phyloP scores from a whole-genome alignment of 2,329 filamentous ascomycete genomes.

The Penicillium sp. region DNA sequence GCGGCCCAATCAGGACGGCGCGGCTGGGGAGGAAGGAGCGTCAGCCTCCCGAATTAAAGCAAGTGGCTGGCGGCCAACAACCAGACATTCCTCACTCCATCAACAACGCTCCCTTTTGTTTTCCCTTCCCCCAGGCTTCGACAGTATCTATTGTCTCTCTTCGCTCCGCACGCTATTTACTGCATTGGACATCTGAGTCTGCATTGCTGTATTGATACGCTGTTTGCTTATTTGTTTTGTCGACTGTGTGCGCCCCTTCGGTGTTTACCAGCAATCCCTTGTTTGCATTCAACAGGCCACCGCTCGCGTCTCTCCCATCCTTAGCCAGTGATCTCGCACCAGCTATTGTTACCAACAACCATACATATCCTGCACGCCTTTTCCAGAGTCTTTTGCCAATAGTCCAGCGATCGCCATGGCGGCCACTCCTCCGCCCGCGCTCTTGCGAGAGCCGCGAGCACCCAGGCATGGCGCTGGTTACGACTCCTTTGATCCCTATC shows the following conservation, averaged over 20 bases:
- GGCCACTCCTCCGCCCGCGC: constrained; percentile 45
- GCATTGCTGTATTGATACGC: not conserved
- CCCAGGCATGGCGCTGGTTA: constrained; percentile 45
- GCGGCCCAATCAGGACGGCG: not conserved
- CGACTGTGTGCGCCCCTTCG: not conserved
- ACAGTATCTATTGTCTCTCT: too few relatives aligned
- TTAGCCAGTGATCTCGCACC: not conserved
- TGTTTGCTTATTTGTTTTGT: not conserved
- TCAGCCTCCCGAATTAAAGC: constrained; percentile 14
- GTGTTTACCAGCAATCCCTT: constrained; percentile 9
- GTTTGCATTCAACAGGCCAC: constrained; percentile 3
- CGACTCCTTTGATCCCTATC: constrained; percentile 38
- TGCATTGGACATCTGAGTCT: not conserved
- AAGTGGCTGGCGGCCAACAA: constrained; percentile 13
- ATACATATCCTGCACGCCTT: not conserved
- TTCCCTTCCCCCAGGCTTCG: not conserved
- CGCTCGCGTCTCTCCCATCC: not conserved
- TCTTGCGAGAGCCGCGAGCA: constrained; percentile 39
- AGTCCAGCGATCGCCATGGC: constrained; percentile 33
- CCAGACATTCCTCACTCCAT: constrained; percentile 4
- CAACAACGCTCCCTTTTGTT: not conserved
- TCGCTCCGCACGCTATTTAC: not conserved
- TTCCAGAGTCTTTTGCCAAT: too few relatives aligned
- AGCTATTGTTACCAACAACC: not conserved
- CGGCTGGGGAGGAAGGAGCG: not conserved